These are phyloP conservation scores for Acacia acuminata DNA, from an alignment of 306 rosid species.

Conservation along the genomic window DNA sequence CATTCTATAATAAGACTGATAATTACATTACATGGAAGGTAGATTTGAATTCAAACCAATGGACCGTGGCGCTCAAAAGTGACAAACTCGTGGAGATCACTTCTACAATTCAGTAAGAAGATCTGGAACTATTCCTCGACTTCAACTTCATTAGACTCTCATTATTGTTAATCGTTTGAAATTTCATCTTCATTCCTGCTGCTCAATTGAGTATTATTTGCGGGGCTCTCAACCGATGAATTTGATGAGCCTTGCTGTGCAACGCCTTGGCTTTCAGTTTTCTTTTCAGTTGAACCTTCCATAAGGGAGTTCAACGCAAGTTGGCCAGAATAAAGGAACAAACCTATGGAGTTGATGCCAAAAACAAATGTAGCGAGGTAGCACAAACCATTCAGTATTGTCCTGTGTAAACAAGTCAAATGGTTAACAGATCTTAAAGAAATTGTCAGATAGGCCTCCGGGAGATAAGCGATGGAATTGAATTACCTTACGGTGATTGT, in stretches of 20 bases:
- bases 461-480: slow-evolving; percentile 28
- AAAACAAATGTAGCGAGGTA: slow-evolving; percentile 94
- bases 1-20: slow-evolving; percentile 7
- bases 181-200: slow-evolving; percentile 53
- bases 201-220: slow-evolving; percentile 46
- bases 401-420: slow-evolving; percentile 54
- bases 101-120: background rate
- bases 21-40: slow-evolving; percentile 25
- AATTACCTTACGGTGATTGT: slow-evolving; percentile 83
- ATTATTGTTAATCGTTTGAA: slow-evolving; percentile 50
- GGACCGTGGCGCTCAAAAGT: too few relatives aligned
- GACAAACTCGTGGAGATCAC: background rate
- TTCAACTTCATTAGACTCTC: slow-evolving; percentile 33
- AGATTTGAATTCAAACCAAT: background rate
- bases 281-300: slow-evolving; percentile 49
- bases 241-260: slow-evolving; percentile 47
- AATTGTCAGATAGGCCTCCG: background rate
- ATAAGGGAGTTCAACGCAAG: slow-evolving; percentile 63
- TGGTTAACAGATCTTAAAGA: slow-evolving; percentile 27
- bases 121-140: slow-evolving; percentile 34
- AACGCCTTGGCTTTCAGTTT: slow-evolving; percentile 45
- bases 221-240: slow-evolving; percentile 44
- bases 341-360: slow-evolving; percentile 75
- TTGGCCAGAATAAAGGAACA: slow-evolving; percentile 85
- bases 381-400: slow-evolving; percentile 82